Conservation (phyloP, 2,329 filamentous ascomycete species). For the Fusarium piperis region DNA sequence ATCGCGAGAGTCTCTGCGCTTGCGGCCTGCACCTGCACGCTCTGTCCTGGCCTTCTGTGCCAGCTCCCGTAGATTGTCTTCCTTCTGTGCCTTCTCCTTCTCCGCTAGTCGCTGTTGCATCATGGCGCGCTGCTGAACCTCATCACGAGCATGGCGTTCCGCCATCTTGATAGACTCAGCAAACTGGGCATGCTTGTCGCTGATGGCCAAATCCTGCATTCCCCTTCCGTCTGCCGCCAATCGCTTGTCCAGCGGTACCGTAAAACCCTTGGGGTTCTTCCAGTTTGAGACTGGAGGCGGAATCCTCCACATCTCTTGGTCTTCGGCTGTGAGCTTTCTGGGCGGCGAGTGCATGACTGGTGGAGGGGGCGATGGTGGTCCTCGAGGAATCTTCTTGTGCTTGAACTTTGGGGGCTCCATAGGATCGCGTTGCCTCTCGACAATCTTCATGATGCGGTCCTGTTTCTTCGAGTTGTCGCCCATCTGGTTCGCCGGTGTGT, state of each 20-base stretch:
- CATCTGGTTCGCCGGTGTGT: conserved; percentile 97
- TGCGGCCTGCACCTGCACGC: conserved; percentile 64
- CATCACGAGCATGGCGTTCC: conserved; percentile 92
- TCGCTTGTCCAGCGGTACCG: conserved; percentile 93
- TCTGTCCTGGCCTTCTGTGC: conserved; percentile 94
- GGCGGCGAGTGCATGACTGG: conserved; percentile 96
- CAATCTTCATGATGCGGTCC: conserved; percentile 98
- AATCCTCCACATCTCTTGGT: conserved; percentile 95
- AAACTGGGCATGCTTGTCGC: conserved; percentile 98
- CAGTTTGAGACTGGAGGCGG: conserved; percentile 92
- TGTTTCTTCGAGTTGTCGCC: conserved; percentile 86
- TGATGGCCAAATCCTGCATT: conserved; percentile 93
- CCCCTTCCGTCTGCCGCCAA: conserved; percentile 92
- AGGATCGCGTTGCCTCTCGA: conserved; percentile 90
- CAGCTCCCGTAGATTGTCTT: conserved; percentile 86
- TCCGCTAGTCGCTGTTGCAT: conserved; percentile 98
- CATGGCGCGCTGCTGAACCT: conserved; percentile 88
- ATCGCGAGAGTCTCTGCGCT: conserved; percentile 50
- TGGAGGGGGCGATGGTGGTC: conserved; percentile 90
- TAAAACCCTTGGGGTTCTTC: conserved; percentile 99
- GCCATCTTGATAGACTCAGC: conserved; percentile 94
- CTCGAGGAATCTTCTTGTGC: conserved; percentile 96
- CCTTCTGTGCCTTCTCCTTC: conserved; percentile 94
- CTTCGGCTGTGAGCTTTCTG: conserved; percentile 92
- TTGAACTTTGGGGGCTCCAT: conserved; percentile 99